Evolutionary conservation across 495 filamentous ascomycete species (phyloP).

Genomic region (Aspergillus baeticus): DNA sequence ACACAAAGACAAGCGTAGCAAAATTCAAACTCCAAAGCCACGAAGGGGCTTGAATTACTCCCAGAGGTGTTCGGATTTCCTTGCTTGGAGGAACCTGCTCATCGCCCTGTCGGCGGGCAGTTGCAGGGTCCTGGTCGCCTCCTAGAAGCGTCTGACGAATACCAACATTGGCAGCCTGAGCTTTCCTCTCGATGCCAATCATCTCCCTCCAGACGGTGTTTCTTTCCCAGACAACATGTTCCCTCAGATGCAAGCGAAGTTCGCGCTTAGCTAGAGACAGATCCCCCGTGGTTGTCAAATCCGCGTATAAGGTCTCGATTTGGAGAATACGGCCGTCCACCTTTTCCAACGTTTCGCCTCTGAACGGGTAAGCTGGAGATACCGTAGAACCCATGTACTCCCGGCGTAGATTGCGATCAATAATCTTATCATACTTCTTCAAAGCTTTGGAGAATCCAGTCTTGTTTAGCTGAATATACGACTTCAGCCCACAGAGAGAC

Average conservation of each 20-base stretch:
- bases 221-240: constrained; percentile 98
- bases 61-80: constrained; percentile 78
- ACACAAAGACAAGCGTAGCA: constrained; percentile 67
- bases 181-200: constrained; percentile 96
- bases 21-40: constrained; percentile 86
- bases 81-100: constrained; percentile 61
- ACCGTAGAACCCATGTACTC: constrained; percentile 75
- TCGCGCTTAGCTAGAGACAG: constrained; percentile 72
- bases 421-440: constrained; percentile 98
- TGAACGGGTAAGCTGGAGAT: constrained; percentile 73
- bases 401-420: constrained; percentile 72
- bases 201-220: constrained; percentile 99
- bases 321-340: constrained; percentile 67
- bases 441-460: constrained; percentile 94
- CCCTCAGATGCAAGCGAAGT: constrained; percentile 84
- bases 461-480: constrained; percentile 92
- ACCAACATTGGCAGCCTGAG: constrained; percentile 91
- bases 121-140: constrained; percentile 64
- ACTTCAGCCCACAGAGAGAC: constrained; percentile 91
- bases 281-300: constrained; percentile 78
- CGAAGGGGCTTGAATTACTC: constrained; percentile 66
- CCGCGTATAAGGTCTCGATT: constrained; percentile 78
- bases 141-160: constrained; percentile 76
- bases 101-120: constrained; percentile 79
- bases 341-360: constrained; percentile 61